These are phyloP conservation scores for Pleurotus tuber-regium DNA, from an alignment of 768 basidiomycete genomes.

Conservation along the genomic window DNA sequence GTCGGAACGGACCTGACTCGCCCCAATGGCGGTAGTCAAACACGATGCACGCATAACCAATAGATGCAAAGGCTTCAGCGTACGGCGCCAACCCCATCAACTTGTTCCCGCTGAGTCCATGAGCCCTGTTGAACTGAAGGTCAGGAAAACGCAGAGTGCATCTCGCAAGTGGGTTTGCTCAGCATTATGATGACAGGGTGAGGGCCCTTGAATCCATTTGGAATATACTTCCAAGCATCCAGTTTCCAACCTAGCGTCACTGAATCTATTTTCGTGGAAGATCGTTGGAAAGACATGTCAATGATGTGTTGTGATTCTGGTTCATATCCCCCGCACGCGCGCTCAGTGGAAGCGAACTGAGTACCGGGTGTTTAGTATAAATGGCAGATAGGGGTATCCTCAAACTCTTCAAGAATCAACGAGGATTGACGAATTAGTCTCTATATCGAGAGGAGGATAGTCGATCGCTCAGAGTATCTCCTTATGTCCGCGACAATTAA, in stretches of 20 bases:
- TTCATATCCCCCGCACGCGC: too few relatives aligned
- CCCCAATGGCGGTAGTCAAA: constrained; percentile 39
- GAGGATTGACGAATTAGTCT: too few relatives aligned
- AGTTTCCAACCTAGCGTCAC: constrained; percentile 27
- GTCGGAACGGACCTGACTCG: constrained; percentile 23
- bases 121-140: constrained; percentile 22
- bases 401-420: too few relatives aligned
- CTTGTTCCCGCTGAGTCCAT: constrained; percentile 29
- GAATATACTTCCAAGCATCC: constrained; percentile 31
- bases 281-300: background rate
- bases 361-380: too few relatives aligned
- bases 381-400: too few relatives aligned
- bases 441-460: too few relatives aligned
- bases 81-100: constrained; percentile 26
- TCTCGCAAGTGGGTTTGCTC: background rate
- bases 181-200: constrained; percentile 30
- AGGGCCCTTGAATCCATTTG: constrained; percentile 12
- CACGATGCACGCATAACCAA: constrained; percentile 29
- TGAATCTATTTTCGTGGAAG: constrained; percentile 26
- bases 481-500: too few relatives aligned
- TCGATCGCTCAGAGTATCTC: too few relatives aligned
- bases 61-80: constrained; percentile 24
- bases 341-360: too few relatives aligned
- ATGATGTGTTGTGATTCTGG: too few relatives aligned
- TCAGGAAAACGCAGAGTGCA: background rate